Evolutionary conservation across 345 rosid genomes (phyloP), one percentile per base, ranked within the genome.

Genomic region (Ricinus communis): DNA sequence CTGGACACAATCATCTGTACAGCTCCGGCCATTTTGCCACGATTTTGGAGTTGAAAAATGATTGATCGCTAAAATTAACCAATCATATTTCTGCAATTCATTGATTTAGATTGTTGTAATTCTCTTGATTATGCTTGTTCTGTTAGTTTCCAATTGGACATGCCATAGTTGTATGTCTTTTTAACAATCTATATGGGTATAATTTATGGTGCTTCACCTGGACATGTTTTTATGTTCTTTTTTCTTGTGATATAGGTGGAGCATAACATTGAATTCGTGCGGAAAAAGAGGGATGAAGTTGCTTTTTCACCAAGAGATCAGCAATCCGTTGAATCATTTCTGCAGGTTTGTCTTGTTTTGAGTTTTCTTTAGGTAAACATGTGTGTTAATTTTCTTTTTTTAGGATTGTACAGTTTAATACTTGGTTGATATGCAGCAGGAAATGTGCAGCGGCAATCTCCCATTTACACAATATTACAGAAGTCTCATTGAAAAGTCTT

Each of bases 271-370:
- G 92, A 87, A 70, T 92, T 82, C 82, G 87, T 95, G 73, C 83
- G 72, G 62, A 85, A 80, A 87, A 90, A 83, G 78, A 89, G 97
- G 85, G 97, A 92, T 33, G 97, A 89, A 24, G 91, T 81, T 66
- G 79, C 93, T 33, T 95, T 85, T 76, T 95, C 97, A n/a, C 97
- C 97, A 22, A 90, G 82, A 70, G 97, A 95, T 84, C 86, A 86
- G 67, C 86, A 89, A 80, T 68, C 85, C 30, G 83, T 75, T 28
- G 99, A 89, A 62, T 70, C 87, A 38, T 95, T 95, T 82, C 84
- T 90, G 66, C 91, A 88, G 87, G 93, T 87, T 49, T 76, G 67
- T 12, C 5, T 71, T 47, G 36, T 43, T 51, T 28, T 31, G 1
- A 12, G 51, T 40, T 57, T 33, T 19, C 51, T 62, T 49, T 19